Base-by-base conservation (phyloP, 1,284 basidiomycete genomes). In the Sporisorium scitamineum region DNA sequence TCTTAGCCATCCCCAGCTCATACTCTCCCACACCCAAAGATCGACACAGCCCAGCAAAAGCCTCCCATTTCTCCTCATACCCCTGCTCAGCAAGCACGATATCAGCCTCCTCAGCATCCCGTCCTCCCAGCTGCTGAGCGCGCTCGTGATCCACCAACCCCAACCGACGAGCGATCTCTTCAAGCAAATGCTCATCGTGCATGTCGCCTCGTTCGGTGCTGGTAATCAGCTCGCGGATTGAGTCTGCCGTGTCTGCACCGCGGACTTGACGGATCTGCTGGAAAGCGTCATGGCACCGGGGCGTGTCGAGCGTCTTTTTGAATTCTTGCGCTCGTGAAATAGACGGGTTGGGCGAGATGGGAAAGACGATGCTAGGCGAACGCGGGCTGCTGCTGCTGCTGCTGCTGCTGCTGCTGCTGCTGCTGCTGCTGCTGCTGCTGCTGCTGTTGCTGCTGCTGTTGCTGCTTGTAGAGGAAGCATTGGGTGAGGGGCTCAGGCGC, bases 281-380 rank as follows among this genome's bases (percentile, higher is more conserved):
- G 5, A 70, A 57, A 0, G 65, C 68, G 2, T 32, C 27, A n/a
- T 53, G 56, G 48, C 68, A 67, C 3, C 27, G 22, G 9, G 31
- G 52, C 0, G 64, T 61, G 20, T 57, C 42, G 29, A 76, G 57
- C 0, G 54, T 34, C 22, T 68, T 64, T 5, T 44, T 44, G 14
- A 76, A 57, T 32, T 68, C 61, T 2, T 39, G 44, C 2, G 68
- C 68, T 4, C 73, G 63, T 13, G 68, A 71, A n/a, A 76, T 55
- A n/a, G 68, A 56, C 0, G 73, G 52, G 13, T 70, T 70, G 16
- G 73, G 61, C 24, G 68, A 68, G 54, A 76, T 76, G 6, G 73
- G 73, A 26, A 76, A 76, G 2, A 76, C 73, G 10, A 76, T 63
- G 34, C 60, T 68, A 2, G 68, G 68, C 34, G 68, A 68, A 0